phyloP scores from a whole-genome alignment of 2,329 filamentous ascomycete genomes.

The Talaromyces sp. region DNA sequence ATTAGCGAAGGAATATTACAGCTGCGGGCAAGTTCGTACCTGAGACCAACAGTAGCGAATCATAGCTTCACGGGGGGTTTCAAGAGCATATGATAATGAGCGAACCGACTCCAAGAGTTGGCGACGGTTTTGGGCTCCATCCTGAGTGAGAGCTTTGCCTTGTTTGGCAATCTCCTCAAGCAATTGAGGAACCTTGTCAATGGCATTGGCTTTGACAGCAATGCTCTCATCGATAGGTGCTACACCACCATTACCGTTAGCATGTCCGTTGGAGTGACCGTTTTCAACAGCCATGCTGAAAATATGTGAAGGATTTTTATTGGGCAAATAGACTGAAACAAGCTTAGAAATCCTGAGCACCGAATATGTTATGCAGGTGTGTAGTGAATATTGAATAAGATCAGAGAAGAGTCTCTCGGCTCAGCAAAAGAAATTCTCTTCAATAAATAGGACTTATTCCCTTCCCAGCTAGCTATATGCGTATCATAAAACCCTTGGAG shows the following conservation, averaged over 20 bases:
- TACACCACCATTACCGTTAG: background rate
- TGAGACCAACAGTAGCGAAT: slow-evolving; percentile 28
- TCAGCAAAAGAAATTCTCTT: background rate
- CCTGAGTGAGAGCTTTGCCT: slow-evolving; percentile 18
- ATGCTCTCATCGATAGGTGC: slow-evolving; percentile 15
- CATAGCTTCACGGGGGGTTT: slow-evolving; percentile 30
- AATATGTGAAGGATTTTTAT: background rate
- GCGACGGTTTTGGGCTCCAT: slow-evolving; percentile 20
- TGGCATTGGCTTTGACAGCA: slow-evolving; percentile 19
- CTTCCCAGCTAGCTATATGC: background rate
- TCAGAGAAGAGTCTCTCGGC: background rate
- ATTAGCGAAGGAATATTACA: background rate
- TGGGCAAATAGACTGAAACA: background rate
- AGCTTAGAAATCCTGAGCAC: background rate
- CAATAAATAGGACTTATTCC: background rate
- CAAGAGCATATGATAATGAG: slow-evolving; percentile 26
- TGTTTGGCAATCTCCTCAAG: slow-evolving; percentile 20
- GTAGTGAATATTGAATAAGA: background rate
- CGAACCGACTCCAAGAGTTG: slow-evolving; percentile 27
- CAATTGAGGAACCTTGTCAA: slow-evolving; percentile 21
- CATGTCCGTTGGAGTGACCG: background rate
- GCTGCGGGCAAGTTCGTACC: slow-evolving; percentile 16
- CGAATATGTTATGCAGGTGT: background rate
- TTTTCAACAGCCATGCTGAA: slow-evolving; percentile 12
- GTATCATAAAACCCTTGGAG: background rate